Base-by-base conservation (phyloP, 148 eudicot species). In the Arbutus unedo region DNA sequence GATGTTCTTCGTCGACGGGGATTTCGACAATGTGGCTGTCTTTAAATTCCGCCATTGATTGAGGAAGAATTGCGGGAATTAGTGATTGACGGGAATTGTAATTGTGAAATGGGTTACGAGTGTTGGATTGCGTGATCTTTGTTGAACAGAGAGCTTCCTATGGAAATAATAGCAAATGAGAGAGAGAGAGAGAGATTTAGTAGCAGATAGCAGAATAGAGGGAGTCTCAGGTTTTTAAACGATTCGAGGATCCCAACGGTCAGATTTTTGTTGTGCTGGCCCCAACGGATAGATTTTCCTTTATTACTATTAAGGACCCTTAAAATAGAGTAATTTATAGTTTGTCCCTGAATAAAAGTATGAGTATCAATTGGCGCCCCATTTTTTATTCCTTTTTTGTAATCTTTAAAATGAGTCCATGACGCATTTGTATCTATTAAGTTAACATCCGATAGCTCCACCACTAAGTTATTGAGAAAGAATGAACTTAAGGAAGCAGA, bases 21-120 rank as follows among this genome's bases (percentile, higher is more conserved):
- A 95, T 95, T 85, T 93, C 95, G 48, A 93, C 94, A 10, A 93
- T 66, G 82, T 93, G 93, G 84, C 93, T 38, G 5, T 86, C 91
- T 74, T 87, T 89, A 6, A 62, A 75, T 81, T 88, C 88, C 51
- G 87, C 90, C 94, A 91, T 91, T 76, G 79, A 76, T 68, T 49
- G 79, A 23, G 74, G 21, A 23, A 23, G 49, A 31, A 50, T 47
- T 31, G 7, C 18, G 9, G 19, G 38, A 23, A 5, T 25, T 2
- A 31, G 25, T 73, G 76, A 59, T 16, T 59, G 23, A 62, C 1
- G 13, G 13, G 45, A 23, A 18, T 19, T 3, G 44, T n/a, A 3
- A 23, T 21, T 59, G 21, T 19, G 23, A 59, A 18, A 16, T 19
- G 23, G 21, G 66, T 56, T 31, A 9, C 54, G 10, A 50, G 54